Percentiles rank a stretch among this genome's conserved stretches.
phyloP scores from a whole-genome alignment of 441 rosid genomes.

The Corymbia calophylla region DNA sequence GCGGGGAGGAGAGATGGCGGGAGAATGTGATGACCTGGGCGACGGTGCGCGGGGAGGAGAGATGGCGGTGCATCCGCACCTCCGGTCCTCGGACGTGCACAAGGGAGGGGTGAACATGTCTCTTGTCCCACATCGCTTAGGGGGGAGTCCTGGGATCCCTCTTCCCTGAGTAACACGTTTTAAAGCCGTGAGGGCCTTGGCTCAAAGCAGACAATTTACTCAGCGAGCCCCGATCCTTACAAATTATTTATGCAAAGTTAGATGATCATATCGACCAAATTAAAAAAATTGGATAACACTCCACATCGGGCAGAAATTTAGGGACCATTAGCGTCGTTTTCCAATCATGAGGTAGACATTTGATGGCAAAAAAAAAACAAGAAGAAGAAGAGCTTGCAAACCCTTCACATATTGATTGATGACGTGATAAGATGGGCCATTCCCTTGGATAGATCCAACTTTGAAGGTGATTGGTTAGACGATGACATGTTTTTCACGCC shows the following conservation, averaged over 20 bases:
- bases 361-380: background rate
- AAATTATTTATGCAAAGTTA: background rate
- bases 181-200: too few species aligned
- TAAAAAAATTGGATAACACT: background rate
- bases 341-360: background rate
- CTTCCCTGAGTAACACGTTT: too few species aligned
- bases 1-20: too few species aligned
- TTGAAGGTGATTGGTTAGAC: background rate
- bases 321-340: rapidly evolving
- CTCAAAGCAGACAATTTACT: too few species aligned
- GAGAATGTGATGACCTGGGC: too few species aligned
- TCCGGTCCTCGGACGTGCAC: too few species aligned
- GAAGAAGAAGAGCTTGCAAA: background rate
- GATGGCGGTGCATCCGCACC: too few species aligned
- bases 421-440: background rate
- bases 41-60: too few species aligned
- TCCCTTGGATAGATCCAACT: background rate
- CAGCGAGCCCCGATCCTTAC: too few species aligned
- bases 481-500: background rate
- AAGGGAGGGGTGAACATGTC: too few species aligned
- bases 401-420: background rate
- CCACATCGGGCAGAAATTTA: rapidly evolving
- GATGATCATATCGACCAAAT: rapidly evolving
- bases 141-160: too few species aligned
- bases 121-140: too few species aligned